Evolutionary conservation across 441 rosid species (phyloP).

Genomic region (Biscutella laevigata): DNA sequence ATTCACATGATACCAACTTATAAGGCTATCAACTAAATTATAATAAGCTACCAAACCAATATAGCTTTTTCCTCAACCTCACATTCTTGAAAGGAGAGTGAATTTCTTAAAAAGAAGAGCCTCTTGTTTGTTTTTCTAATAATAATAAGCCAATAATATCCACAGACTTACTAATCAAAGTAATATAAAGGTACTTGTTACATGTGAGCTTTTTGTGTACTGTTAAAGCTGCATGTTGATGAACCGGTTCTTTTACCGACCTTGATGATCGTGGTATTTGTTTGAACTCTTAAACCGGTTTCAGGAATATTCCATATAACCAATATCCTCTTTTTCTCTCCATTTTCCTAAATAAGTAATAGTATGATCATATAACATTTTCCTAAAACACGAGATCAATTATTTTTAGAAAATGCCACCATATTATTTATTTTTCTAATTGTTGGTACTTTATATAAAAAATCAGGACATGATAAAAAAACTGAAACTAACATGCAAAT

Average conservation of each 20-base stretch:
- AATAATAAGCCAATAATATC: slow-evolving; percentile 23
- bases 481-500: too few relatives aligned
- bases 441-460: too few relatives aligned
- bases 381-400: not conserved
- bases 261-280: slow-evolving; percentile 15
- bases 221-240: slow-evolving; percentile 25
- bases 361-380: too few relatives aligned
- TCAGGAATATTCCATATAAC: not conserved
- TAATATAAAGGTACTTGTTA: slow-evolving; percentile 16
- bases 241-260: slow-evolving; percentile 15
- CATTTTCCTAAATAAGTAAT: too few relatives aligned
- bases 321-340: too few relatives aligned
- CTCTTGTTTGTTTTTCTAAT: not conserved
- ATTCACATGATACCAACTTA: slow-evolving; percentile 8
- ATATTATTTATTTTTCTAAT: too few relatives aligned
- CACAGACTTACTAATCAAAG: slow-evolving; percentile 20
- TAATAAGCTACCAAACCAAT: not conserved
- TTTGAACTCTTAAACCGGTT: slow-evolving; percentile 10
- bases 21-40: slow-evolving; percentile 16
- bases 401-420: too few relatives aligned
- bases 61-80: not conserved
- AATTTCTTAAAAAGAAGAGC: slow-evolving; percentile 17
- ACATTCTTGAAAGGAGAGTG: slow-evolving; percentile 10
- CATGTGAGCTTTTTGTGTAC: slow-evolving; percentile 23
- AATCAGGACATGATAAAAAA: too few relatives aligned